Percentiles rank a stretch among this genome's conserved stretches.
These are phyloP conservation scores for Amanita jacksonii DNA, from an alignment of 768 basidiomycete species.

Conservation along the genomic window DNA sequence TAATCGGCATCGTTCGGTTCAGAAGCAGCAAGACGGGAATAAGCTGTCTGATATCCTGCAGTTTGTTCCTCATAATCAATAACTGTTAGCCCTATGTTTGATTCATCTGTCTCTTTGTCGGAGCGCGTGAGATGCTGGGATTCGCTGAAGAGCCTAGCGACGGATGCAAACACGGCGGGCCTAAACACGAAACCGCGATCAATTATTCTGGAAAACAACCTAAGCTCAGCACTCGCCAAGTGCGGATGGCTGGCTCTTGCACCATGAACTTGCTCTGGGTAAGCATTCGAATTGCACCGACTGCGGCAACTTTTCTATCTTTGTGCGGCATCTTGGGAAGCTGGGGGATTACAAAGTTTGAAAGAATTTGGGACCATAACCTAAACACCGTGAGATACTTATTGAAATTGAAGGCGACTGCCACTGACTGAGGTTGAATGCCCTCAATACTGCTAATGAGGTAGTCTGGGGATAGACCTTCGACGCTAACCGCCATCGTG, in stretches of 20 bases:
- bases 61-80: constrained; percentile 88
- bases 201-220: neutral
- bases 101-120: constrained; percentile 32
- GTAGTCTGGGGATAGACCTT: constrained; percentile 70
- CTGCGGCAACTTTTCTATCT: constrained; percentile 76
- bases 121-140: constrained; percentile 54
- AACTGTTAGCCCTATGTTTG: constrained; percentile 51
- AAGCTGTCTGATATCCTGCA: constrained; percentile 90
- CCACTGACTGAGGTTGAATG: constrained; percentile 72
- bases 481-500: constrained; percentile 63
- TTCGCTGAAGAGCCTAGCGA: constrained; percentile 70
- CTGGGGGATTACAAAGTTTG: constrained; percentile 72
- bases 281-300: constrained; percentile 73
- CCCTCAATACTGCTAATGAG: constrained; percentile 70
- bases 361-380: constrained; percentile 52
- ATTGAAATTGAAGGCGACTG: neutral
- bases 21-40: constrained; percentile 82
- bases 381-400: too few relatives aligned
- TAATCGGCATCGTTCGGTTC: constrained; percentile 52
- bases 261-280: constrained; percentile 68
- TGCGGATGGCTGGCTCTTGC: constrained; percentile 45
- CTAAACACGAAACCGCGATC: constrained; percentile 27
- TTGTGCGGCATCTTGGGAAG: constrained; percentile 70
- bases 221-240: constrained; percentile 42
- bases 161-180: constrained; percentile 57